Conservation (phyloP, 768 basidiomycete genomes). For the Lactifluus piperatus region DNA sequence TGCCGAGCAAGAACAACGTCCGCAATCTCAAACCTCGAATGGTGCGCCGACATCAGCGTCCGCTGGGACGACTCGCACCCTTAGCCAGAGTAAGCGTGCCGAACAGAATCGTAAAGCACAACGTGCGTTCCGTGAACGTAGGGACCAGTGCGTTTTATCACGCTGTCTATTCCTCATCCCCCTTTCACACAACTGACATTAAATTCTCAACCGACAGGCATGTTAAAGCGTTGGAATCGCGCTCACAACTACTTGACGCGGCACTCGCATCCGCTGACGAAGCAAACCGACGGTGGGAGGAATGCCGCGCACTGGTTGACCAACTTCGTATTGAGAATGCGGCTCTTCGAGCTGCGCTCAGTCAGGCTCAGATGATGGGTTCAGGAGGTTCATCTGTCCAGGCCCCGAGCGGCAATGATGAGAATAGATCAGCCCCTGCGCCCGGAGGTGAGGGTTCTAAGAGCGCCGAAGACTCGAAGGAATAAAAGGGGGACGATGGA, state of each 20-base stretch:
- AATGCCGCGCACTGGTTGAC: slow-evolving; percentile 83
- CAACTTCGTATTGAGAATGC: slow-evolving; percentile 80
- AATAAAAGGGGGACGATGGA: neutral
- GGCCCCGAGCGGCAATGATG: neutral
- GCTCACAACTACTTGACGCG: slow-evolving; percentile 77
- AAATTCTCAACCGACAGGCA: slow-evolving; percentile 40
- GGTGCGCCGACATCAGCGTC: neutral
- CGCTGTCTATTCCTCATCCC: neutral
- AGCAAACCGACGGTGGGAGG: slow-evolving; percentile 84
- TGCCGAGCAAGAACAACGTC: slow-evolving; percentile 10
- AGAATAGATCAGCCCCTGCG: slow-evolving; percentile 2
- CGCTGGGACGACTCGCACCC: slow-evolving; percentile 37
- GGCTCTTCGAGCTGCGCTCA: slow-evolving; percentile 62
- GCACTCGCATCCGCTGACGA: slow-evolving; percentile 82
- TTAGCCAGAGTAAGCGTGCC: slow-evolving; percentile 79
- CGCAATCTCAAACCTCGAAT: slow-evolving; percentile 16
- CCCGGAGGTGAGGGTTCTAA: neutral
- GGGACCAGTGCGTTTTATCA: slow-evolving; percentile 64
- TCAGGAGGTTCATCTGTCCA: neutral
- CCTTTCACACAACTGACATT: neutral
- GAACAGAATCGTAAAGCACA: slow-evolving; percentile 95
- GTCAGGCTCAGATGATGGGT: slow-evolving; percentile 30
- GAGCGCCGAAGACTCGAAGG: slow-evolving; percentile 14
- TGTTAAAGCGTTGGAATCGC: slow-evolving; percentile 79
- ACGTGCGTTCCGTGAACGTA: slow-evolving; percentile 80